phyloP scores from a whole-genome alignment of 768 basidiomycete genomes.

The Tricholoma sp. region DNA sequence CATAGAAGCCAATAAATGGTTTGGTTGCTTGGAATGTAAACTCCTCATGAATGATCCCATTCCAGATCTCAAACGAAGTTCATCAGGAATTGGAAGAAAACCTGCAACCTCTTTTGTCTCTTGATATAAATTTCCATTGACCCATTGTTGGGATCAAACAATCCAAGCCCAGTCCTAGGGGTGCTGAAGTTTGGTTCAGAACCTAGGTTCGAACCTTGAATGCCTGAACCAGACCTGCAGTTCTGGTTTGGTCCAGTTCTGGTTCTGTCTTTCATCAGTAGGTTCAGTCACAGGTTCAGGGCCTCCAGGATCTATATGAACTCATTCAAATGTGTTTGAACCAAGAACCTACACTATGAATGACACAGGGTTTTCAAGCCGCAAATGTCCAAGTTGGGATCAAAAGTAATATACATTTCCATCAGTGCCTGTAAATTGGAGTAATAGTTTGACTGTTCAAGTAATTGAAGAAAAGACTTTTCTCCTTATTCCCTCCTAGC shows the following conservation, averaged over 20 bases:
- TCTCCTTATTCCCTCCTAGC: neutral
- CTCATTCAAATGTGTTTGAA: neutral
- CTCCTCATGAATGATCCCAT: too few species aligned
- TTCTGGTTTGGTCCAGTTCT: neutral
- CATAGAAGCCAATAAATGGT: too few species aligned
- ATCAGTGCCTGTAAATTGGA: neutral
- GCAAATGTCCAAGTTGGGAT: neutral
- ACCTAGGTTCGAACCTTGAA: neutral
- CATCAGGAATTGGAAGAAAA: too few species aligned
- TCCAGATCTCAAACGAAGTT: too few species aligned
- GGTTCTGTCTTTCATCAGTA: neutral
- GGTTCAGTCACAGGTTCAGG: neutral
- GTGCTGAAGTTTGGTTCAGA: neutral
- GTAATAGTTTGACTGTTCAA: too few species aligned
- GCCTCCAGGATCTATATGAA: neutral
- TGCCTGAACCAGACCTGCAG: neutral
- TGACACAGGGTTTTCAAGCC: neutral
- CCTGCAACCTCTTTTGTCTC: too few species aligned
- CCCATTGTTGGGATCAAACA: too few species aligned
- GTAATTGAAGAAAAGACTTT: neutral
- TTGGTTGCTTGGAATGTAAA: too few species aligned
- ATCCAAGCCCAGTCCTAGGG: neutral
- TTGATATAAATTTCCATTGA: too few species aligned
- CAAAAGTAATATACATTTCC: neutral
- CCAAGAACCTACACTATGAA: neutral